These are phyloP conservation scores for Fusarium ramigenum DNA, from an alignment of 2,329 filamentous ascomycete species.

Conservation along the genomic window DNA sequence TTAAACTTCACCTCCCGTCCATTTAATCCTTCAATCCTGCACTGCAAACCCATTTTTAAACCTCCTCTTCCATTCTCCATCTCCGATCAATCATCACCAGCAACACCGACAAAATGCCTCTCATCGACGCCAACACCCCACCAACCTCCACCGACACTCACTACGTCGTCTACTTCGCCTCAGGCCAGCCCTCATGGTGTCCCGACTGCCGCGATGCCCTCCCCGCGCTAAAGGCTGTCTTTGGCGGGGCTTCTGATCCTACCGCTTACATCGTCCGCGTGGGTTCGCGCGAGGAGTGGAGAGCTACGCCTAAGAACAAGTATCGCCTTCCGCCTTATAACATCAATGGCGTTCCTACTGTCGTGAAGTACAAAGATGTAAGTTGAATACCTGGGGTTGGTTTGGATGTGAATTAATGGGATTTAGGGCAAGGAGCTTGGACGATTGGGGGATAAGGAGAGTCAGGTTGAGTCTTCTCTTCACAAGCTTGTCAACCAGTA, in stretches of 20 bases:
- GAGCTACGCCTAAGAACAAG: conserved; percentile 39
- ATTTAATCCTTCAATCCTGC: background rate
- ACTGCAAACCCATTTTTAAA: rapidly evolving
- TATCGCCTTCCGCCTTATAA: conserved; percentile 41
- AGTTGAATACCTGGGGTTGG: background rate
- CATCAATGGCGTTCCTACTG: conserved; percentile 41
- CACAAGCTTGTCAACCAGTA: conserved; percentile 25
- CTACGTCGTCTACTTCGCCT: conserved; percentile 46
- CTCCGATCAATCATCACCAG: rapidly evolving
- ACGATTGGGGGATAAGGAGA: conserved; percentile 41
- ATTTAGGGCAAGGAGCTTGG: conserved; percentile 40
- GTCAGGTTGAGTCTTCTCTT: conserved; percentile 41
- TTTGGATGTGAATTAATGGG: background rate
- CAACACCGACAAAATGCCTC: conserved; percentile 34
- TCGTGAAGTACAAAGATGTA: conserved; percentile 42
- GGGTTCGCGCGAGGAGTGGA: conserved; percentile 39
- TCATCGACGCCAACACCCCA: conserved; percentile 39
- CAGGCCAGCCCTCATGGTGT: conserved; percentile 45
- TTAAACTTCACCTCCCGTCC: background rate
- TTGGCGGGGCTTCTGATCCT: conserved; percentile 36
- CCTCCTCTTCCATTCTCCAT: rapidly evolving
- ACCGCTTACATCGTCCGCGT: conserved; percentile 42
- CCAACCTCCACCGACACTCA: conserved; percentile 39
- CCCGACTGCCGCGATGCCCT: conserved; percentile 42
- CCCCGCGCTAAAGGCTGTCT: conserved; percentile 39